Evolutionary conservation across 768 basidiomycete species (phyloP).

Genomic region (Rhizopogon roseolus): DNA sequence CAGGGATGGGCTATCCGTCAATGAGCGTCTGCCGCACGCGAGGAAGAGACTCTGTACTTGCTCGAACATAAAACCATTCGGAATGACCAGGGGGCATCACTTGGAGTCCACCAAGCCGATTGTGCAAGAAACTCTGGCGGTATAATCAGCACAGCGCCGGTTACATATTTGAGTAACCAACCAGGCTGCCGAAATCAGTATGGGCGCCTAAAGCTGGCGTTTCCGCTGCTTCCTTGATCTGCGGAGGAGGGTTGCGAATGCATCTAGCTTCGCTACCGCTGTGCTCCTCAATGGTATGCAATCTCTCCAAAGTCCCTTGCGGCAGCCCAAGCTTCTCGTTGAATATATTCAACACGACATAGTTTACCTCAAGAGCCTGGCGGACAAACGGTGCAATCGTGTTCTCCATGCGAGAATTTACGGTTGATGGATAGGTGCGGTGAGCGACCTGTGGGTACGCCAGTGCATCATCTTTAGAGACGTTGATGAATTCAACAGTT

Average conservation of each 20-base stretch:
- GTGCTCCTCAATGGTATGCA: slow-evolving; percentile 40
- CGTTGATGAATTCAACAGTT: slow-evolving; percentile 58
- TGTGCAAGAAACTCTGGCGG: slow-evolving; percentile 59
- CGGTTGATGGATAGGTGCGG: slow-evolving; percentile 53
- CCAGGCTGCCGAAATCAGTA: slow-evolving; percentile 68
- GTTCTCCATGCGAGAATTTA: slow-evolving; percentile 44
- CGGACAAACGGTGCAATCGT: slow-evolving; percentile 49
- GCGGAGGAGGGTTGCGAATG: slow-evolving; percentile 41
- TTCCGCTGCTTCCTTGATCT: slow-evolving; percentile 18
- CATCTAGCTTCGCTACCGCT: slow-evolving; percentile 57
- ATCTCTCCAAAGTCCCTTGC: slow-evolving; percentile 35
- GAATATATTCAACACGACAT: slow-evolving; percentile 49
- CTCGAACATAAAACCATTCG: slow-evolving; percentile 67
- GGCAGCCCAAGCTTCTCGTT: slow-evolving; percentile 53
- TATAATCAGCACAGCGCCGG: too few relatives aligned
- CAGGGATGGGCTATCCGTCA: slow-evolving; percentile 39
- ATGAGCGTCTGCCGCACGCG: background rate
- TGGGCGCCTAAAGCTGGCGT: slow-evolving; percentile 52
- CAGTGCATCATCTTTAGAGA: slow-evolving; percentile 65
- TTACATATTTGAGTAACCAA: slow-evolving; percentile 21
- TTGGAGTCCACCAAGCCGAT: slow-evolving; percentile 65
- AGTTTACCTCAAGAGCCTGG: slow-evolving; percentile 53
- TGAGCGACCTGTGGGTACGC: slow-evolving; percentile 50
- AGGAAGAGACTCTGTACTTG: slow-evolving; percentile 9
- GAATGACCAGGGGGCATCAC: slow-evolving; percentile 58